These are phyloP conservation scores for Tremella fuciformis DNA, from an alignment of 768 basidiomycete genomes.

Conservation along the genomic window DNA sequence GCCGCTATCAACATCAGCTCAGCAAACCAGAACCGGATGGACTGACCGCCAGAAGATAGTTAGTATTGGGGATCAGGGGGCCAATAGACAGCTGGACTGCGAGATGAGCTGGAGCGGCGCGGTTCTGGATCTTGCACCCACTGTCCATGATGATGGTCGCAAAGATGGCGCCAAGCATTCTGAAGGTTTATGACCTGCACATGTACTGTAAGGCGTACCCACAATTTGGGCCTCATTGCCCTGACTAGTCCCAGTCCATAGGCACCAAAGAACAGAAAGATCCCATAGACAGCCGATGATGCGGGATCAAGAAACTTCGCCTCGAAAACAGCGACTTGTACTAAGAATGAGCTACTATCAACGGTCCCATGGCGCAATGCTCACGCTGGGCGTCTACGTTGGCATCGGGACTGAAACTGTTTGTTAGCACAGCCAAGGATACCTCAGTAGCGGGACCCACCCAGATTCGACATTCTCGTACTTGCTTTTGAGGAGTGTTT, in stretches of 20 bases:
- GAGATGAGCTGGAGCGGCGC: conserved; percentile 2
- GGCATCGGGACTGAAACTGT: conserved; percentile 30
- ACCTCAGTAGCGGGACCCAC: conserved; percentile 22
- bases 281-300: conserved; percentile 57
- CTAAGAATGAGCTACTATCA: conserved; percentile 14
- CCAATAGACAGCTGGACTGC: conserved; percentile 54
- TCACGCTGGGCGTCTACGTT: conserved; percentile 46
- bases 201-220: conserved; percentile 7
- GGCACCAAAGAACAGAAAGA: conserved; percentile 57
- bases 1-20: conserved; percentile 14
- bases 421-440: not conserved
- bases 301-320: conserved; percentile 59
- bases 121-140: conserved; percentile 14
- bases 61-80: conserved; percentile 57
- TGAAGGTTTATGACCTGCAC: not conserved
- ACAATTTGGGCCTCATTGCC: conserved; percentile 57
- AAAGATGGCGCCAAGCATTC: conserved; percentile 56
- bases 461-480: conserved; percentile 31
- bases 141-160: conserved; percentile 56
- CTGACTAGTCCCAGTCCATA: conserved; percentile 57
- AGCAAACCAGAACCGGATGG: too few relatives aligned
- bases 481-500: conserved; percentile 28
- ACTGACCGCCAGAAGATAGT: conserved; percentile 55
- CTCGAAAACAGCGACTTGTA: conserved; percentile 55
- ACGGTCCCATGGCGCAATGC: conserved; percentile 5